phyloP scores from a whole-genome alignment of 1,284 basidiomycete species.

The Ceratobasidium papillatum region DNA sequence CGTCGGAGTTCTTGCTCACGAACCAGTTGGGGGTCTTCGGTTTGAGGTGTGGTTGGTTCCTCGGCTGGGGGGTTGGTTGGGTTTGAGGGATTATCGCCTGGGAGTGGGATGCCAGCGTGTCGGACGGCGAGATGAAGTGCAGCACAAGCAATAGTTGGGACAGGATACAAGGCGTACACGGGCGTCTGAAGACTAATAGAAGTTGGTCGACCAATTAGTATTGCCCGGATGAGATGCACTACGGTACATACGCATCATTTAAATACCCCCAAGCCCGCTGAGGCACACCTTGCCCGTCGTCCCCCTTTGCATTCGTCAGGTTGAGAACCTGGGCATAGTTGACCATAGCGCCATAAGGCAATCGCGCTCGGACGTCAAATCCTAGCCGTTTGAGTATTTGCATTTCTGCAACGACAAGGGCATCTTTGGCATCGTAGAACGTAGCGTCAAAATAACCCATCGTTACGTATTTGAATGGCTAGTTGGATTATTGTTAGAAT shows the following conservation, averaged over 20 bases:
- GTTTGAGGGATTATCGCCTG: constrained; percentile 57
- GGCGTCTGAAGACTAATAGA: constrained; percentile 82
- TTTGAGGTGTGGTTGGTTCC: constrained; percentile 54
- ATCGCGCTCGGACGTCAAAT: constrained; percentile 86
- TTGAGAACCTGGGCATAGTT: constrained; percentile 95
- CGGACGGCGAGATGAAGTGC: constrained; percentile 81
- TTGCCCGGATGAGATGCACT: not conserved
- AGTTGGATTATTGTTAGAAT: constrained; percentile 42
- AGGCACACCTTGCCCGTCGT: constrained; percentile 71
- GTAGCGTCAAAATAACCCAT: constrained; percentile 86
- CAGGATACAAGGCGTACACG: constrained; percentile 85
- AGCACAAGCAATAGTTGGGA: constrained; percentile 88
- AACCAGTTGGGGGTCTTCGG: not conserved
- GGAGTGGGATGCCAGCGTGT: constrained; percentile 73
- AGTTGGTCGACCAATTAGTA: constrained; percentile 25
- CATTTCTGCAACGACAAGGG: constrained; percentile 94
- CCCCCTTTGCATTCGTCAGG: constrained; percentile 72
- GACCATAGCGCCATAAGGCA: constrained; percentile 94
- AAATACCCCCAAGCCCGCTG: constrained; percentile 87
- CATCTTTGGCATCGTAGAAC: constrained; percentile 90
- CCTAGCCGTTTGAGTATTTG: constrained; percentile 94
- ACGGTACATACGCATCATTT: constrained; percentile 80
- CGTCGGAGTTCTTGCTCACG: constrained; percentile 26
- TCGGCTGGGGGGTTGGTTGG: constrained; percentile 48
- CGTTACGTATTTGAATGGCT: constrained; percentile 74